These are phyloP conservation scores for Phytophthora macrochlamydospora DNA, from an alignment of 352 stramenopile genomes.

Conservation along the genomic window DNA sequence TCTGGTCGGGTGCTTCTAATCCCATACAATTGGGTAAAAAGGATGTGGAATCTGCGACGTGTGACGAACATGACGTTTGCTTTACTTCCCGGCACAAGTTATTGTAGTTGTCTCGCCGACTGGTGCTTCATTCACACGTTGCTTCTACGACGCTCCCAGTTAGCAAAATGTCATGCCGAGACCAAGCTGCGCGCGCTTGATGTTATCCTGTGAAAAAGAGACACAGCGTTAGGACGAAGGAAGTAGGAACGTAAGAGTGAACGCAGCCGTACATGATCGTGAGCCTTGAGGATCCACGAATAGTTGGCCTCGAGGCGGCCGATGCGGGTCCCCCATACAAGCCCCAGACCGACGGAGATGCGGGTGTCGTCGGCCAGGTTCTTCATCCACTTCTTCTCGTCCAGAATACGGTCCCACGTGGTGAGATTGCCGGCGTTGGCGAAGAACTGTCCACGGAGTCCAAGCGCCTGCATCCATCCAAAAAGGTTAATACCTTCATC, in stretches of 20 bases:
- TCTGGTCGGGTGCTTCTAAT: constrained; percentile 11
- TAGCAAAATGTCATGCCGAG: constrained; percentile 88
- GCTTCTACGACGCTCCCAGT: constrained; percentile 22
- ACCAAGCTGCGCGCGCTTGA: constrained; percentile 86
- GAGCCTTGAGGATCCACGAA: constrained; percentile 89
- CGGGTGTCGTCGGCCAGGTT: constrained; percentile 88
- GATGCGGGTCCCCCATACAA: constrained; percentile 88
- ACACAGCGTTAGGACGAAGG: constrained; percentile 2
- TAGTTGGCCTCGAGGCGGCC: constrained; percentile 92
- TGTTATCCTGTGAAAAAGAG: constrained; percentile 67
- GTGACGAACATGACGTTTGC: constrained; percentile 5
- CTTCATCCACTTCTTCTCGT: constrained; percentile 92
- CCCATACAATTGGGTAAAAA: background rate
- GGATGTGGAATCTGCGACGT: constrained; percentile 24
- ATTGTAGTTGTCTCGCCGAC: constrained; percentile 3
- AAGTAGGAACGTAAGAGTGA: background rate
- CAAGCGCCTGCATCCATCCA: constrained; percentile 56
- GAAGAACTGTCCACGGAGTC: constrained; percentile 89
- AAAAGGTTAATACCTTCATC: no score
- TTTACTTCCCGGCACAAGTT: constrained; percentile 10
- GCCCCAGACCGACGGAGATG: constrained; percentile 82
- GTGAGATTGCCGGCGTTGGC: constrained; percentile 91
- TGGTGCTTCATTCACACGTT: background rate
- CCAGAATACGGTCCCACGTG: constrained; percentile 82
- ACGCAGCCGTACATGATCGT: constrained; percentile 55